These are phyloP conservation scores for Lactarius indigo DNA, from an alignment of 768 basidiomycete genomes.

Conservation along the genomic window DNA sequence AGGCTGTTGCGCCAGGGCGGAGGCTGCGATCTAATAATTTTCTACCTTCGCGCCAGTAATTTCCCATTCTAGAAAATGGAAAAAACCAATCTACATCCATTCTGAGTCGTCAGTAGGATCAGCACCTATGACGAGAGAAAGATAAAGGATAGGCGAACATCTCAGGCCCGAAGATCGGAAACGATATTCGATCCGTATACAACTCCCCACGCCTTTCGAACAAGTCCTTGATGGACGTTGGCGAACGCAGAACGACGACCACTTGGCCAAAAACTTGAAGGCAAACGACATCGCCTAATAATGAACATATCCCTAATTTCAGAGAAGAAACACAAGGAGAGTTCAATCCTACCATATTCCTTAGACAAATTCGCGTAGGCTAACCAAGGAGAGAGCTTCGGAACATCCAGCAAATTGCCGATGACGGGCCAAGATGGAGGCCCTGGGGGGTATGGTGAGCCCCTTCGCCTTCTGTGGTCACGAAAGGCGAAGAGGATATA, in stretches of 20 bases:
- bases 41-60: conserved; percentile 1
- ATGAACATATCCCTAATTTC: not conserved
- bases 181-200: conserved; percentile 2
- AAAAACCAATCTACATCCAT: not conserved
- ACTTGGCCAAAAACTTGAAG: conserved; percentile 7
- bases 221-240: conserved; percentile 5
- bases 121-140: not conserved
- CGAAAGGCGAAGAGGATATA: not conserved
- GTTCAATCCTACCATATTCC: conserved; percentile 3
- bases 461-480: not conserved
- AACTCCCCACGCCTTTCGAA: conserved; percentile 10
- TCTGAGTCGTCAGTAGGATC: not conserved
- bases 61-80: not conserved
- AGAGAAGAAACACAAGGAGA: not conserved
- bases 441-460: not conserved
- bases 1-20: not conserved
- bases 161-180: conserved; percentile 2
- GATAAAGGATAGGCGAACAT: not conserved
- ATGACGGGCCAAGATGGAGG: not conserved
- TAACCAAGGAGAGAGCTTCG: conserved; percentile 2
- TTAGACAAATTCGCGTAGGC: conserved; percentile 1
- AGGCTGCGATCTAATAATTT: conserved; percentile 4
- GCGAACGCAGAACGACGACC: conserved; percentile 3
- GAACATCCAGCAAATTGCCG: conserved; percentile 10
- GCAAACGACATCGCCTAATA: conserved; percentile 5